phyloP scores from a whole-genome alignment of 2,329 filamentous ascomycete species.

The Apiospora malaysiana region DNA sequence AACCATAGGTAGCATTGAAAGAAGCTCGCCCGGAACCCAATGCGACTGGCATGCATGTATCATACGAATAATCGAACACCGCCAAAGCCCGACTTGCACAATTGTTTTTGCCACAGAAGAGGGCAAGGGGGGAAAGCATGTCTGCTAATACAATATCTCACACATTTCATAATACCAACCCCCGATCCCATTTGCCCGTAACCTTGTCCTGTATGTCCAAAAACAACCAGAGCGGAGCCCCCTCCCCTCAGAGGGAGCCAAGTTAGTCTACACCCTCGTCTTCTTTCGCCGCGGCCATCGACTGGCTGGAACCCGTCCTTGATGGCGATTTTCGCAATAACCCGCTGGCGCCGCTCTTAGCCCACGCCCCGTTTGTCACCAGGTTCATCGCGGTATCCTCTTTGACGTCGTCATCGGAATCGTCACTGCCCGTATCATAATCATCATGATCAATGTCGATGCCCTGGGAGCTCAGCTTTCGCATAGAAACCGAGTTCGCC shows the following conservation, averaged over 20 bases:
- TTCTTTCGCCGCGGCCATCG: slow-evolving; percentile 21
- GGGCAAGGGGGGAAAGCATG: background rate
- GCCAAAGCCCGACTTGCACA: background rate
- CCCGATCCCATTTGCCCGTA: background rate
- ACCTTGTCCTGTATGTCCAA: background rate
- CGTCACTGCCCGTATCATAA: slow-evolving; percentile 37
- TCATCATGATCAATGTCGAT: slow-evolving; percentile 49
- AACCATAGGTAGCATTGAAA: background rate
- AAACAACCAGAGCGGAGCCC: background rate
- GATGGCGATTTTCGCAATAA: slow-evolving; percentile 35
- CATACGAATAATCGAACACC: slow-evolving; percentile 11
- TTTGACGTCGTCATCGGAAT: slow-evolving; percentile 42
- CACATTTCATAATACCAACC: background rate
- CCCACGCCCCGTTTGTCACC: slow-evolving; percentile 47
- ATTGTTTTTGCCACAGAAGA: too few relatives aligned
- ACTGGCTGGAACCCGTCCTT: slow-evolving; percentile 25
- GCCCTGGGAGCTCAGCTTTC: slow-evolving; percentile 53
- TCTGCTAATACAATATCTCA: background rate
- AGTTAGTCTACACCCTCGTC: slow-evolving; percentile 29
- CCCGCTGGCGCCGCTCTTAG: slow-evolving; percentile 41
- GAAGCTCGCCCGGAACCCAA: background rate
- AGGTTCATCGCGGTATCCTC: slow-evolving; percentile 54
- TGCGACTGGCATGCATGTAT: background rate
- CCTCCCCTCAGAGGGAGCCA: background rate
- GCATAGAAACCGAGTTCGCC: slow-evolving; percentile 50